Conservation (phyloP, 169 alveolate species). For the Plasmodium berghei region DNA sequence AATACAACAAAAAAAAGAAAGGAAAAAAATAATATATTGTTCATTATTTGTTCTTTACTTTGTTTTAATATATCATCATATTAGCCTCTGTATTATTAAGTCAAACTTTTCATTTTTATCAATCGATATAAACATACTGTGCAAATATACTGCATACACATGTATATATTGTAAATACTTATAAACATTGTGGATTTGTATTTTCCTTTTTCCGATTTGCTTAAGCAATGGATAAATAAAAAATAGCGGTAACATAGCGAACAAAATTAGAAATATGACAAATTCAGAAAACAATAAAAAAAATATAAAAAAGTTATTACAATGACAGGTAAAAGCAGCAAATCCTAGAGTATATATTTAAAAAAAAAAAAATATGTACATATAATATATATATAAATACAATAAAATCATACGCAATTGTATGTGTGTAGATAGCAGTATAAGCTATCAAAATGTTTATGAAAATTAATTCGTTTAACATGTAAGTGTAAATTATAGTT, state of each 20-base stretch:
- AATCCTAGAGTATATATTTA: not conserved
- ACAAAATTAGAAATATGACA: not conserved
- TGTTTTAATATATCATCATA: too few relatives aligned
- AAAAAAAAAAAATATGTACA: not conserved
- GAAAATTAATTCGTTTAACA: slow-evolving; percentile 2
- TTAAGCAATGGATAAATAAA: too few relatives aligned
- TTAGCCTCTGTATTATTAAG: too few relatives aligned
- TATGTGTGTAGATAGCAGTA: not conserved
- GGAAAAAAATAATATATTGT: not conserved
- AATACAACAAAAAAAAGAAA: not conserved
- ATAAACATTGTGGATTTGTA: too few relatives aligned
- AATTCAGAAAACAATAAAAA: not conserved
- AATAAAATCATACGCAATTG: not conserved
- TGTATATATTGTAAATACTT: too few relatives aligned
- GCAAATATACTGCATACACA: too few relatives aligned
- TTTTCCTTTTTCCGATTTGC: too few relatives aligned
- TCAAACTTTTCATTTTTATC: too few relatives aligned
- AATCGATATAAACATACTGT: too few relatives aligned
- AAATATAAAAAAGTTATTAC: too few relatives aligned
- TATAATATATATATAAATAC: not conserved
- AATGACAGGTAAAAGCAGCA: not conserved
- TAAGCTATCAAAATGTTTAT: not conserved
- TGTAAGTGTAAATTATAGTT: slow-evolving; percentile 8
- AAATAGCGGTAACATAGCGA: too few relatives aligned
- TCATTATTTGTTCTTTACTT: too few relatives aligned